Conservation (phyloP, 768 basidiomycete species). For the Hysterangium stoloniferum region DNA sequence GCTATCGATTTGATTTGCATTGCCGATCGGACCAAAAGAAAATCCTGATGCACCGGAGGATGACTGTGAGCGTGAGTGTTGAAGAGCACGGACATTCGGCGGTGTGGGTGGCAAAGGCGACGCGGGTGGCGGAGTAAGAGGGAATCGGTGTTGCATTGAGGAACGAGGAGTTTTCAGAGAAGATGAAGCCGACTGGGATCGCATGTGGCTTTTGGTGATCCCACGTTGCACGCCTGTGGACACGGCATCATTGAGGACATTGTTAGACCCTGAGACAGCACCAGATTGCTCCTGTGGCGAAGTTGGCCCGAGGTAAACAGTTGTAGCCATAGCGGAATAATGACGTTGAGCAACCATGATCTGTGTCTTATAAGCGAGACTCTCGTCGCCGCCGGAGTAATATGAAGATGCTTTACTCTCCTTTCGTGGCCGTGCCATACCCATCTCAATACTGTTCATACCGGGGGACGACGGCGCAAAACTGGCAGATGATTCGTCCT, state of each 20-base stretch:
- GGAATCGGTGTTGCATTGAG: slow-evolving; percentile 26
- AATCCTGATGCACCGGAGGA: slow-evolving; percentile 52
- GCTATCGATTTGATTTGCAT: slow-evolving; percentile 60
- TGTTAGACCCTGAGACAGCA: slow-evolving; percentile 5
- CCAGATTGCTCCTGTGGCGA: slow-evolving; percentile 33
- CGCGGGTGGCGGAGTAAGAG: slow-evolving; percentile 47
- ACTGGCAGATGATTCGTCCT: slow-evolving; percentile 38
- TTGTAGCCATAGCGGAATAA: slow-evolving; percentile 63
- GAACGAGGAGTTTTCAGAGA: slow-evolving; percentile 31
- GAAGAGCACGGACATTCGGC: slow-evolving; percentile 48
- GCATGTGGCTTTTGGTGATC: slow-evolving; percentile 37
- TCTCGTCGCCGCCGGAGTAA: slow-evolving; percentile 43
- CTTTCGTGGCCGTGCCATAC: slow-evolving; percentile 29
- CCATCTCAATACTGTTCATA: slow-evolving; percentile 50
- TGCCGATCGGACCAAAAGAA: slow-evolving; percentile 45
- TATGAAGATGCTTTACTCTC: slow-evolving; percentile 53
- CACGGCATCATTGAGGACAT: slow-evolving; percentile 5
- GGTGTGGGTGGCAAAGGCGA: slow-evolving; percentile 73
- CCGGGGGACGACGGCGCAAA: slow-evolving; percentile 44
- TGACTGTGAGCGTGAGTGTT: slow-evolving; percentile 45
- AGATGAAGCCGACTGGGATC: slow-evolving; percentile 47
- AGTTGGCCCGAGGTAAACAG: slow-evolving; percentile 45
- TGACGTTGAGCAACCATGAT: slow-evolving; percentile 72
- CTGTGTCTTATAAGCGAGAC: slow-evolving; percentile 40
- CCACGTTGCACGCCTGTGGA: slow-evolving; percentile 13